Conservation (phyloP, 75 land plant species). For the Cunninghamia lanceolata region DNA sequence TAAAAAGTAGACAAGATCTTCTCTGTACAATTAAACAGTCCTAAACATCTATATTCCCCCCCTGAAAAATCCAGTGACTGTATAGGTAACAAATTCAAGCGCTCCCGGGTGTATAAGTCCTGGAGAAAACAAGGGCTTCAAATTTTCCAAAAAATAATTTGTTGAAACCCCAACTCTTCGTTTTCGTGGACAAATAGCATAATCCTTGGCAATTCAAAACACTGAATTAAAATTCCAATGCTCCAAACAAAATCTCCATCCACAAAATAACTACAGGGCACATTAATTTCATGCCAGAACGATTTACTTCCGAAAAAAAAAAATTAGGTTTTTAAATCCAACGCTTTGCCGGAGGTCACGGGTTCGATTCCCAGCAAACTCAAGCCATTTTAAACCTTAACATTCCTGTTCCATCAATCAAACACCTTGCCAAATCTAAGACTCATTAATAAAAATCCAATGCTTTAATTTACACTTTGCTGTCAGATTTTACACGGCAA, state of each 20-base stretch:
- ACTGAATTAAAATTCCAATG: not conserved
- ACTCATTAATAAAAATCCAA: not conserved
- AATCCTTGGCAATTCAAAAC: not conserved
- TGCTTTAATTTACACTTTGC: not conserved
- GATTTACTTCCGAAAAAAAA: not conserved
- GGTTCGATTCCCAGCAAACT: no score
- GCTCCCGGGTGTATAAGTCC: no score
- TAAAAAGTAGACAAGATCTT: not conserved
- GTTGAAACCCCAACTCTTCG: no score
- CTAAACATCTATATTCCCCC: not conserved
- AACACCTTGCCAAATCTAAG: not conserved
- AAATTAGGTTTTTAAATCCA: not conserved
- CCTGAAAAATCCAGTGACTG: no score
- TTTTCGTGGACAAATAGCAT: not conserved
- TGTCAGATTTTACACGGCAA: not conserved
- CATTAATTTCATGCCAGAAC: not conserved
- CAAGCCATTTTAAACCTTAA: no score
- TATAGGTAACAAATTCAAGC: no score
- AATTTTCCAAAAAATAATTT: no score
- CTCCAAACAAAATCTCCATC: not conserved
- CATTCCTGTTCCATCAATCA: not conserved
- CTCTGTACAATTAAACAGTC: not conserved
- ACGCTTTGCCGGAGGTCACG: no score
- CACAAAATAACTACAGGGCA: not conserved
- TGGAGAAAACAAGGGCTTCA: no score